Percentiles rank a stretch among this genome's conserved stretches.
Evolutionary conservation across 345 rosid species (phyloP).

Genomic region (Eucalyptus cloeziana): DNA sequence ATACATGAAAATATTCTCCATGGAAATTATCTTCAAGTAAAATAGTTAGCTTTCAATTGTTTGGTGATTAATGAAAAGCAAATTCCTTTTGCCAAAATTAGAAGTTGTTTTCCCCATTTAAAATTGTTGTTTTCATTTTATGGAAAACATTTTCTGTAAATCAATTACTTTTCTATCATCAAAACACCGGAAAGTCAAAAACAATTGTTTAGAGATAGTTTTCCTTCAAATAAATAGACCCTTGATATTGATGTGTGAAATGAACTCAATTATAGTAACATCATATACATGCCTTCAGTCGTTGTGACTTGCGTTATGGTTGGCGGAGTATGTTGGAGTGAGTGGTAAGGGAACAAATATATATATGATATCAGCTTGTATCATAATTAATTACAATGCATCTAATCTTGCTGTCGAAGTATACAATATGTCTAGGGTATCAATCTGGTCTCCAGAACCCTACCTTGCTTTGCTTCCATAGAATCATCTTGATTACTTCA

Average conservation of each 20-base stretch:
- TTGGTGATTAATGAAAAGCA: background rate
- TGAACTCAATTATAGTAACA: background rate
- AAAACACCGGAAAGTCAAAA: rapidly evolving
- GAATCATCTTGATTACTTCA: background rate
- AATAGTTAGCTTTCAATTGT: background rate
- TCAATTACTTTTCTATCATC: background rate
- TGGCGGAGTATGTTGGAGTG: background rate
- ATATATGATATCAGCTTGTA: background rate
- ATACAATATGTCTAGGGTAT: background rate
- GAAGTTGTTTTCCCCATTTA: background rate
- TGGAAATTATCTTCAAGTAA: no score
- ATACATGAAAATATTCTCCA: no score
- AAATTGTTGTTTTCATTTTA: background rate
- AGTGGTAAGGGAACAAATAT: background rate
- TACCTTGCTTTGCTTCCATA: background rate
- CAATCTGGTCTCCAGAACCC: no score
- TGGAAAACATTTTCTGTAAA: rapidly evolving
- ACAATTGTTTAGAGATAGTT: rapidly evolving
- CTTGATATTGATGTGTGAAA: background rate
- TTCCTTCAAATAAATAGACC: background rate
- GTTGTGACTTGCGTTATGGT: background rate
- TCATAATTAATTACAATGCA: background rate
- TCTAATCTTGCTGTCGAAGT: background rate
- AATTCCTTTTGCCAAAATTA: background rate
- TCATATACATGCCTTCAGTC: background rate